Base-by-base conservation (phyloP, 1,284 basidiomycete species). In the Blastosporella zonata region DNA sequence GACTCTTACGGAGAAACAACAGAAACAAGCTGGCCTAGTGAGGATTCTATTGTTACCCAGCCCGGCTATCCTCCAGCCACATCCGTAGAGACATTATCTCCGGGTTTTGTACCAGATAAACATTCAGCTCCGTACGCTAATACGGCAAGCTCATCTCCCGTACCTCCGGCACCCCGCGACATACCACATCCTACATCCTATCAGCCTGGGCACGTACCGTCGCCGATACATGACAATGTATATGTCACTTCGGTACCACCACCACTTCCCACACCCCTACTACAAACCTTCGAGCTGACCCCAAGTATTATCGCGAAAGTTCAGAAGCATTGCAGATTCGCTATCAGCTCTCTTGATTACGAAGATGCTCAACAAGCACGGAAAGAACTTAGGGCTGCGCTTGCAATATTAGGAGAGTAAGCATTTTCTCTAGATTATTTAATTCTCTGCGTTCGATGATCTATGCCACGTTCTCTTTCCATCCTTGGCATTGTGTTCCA, bases 311-410 rank as follows among this genome's bases (percentile, higher is more conserved):
- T 94, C 29, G 75, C 84, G 22, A 82, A 84, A 57, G 81, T 80
- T 20, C 93, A 97, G 72, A 95, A 91, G 63, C 93, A 95, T 60
- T 93, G 92, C 59, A 79, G 80, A 46, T 96, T 87, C 69, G 94
- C 94, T 6, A 92, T 96, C 52, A 93, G 90, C 17, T 83, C 94
- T 15, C 70, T 97, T 49, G 92, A 97, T 62, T 97, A 93, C 64
- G 94, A 97, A 62, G 94, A 97, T 65, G 74, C 76, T 12, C 87
- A 88, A 56, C 87, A 89, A 56, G 93, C 93, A 18, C 75, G 79
- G 59, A 84, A 80, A 62, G 90, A 97, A 67, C 67, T 97, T 56
- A 73, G 80, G 55, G 74, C 79, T 28, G 93, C 93, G 15, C 69
- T 96, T 55, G 76, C 72, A 28, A 68, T 84, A 50, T 71, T 96